Evolutionary conservation across 768 basidiomycete species (phyloP), one percentile per base, ranked within the genome.

Genomic region (Sistotremastrum suecicum): DNA sequence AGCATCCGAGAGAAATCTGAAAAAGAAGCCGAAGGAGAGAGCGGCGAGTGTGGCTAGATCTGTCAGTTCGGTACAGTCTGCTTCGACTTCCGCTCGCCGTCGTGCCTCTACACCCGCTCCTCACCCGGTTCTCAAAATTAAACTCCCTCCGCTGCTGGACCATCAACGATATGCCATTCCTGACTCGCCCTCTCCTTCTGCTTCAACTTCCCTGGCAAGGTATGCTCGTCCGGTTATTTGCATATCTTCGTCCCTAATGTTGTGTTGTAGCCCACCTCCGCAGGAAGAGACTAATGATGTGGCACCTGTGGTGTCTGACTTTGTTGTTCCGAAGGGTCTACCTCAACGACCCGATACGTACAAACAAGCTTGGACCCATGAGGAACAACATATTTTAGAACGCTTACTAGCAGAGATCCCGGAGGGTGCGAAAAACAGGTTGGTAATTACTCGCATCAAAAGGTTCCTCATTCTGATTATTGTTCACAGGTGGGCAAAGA

Each of bases 311-410:
- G 20, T 20, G 20, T 20, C 20, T 20, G 20, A 20, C 20, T 20
- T 20, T 20, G 20, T 20, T 20, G 20, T 20, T 20, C 20, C 20
- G 20, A 20, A 20, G 2, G 20, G 20, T 20, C 20, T 20, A 20
- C 20, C 20, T 20, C 20, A 68, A 1, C 75, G 70, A 54, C 66
- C 79, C 0, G 81, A 84, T 51, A 87, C 84, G n/a, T 88, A 83
- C 63, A 87, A 87, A 57, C 78, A 80, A 48, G 71, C 80, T 1
- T 89, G 85, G 86, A 74, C 78, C 2, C 66, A 76, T 20, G 74
- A 72, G 0, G 85, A 87, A 55, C 86, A 88, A 52, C 80, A 83
- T 51, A 63, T 83, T 10, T 70, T 88, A 1, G 86, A 88, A 56
- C 72, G 75, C 30, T 62, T 86, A 39, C 58, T 88, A 44, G 78